phyloP scores from a whole-genome alignment of 257 asterid genomes.

The Gynochthodes officinalis region DNA sequence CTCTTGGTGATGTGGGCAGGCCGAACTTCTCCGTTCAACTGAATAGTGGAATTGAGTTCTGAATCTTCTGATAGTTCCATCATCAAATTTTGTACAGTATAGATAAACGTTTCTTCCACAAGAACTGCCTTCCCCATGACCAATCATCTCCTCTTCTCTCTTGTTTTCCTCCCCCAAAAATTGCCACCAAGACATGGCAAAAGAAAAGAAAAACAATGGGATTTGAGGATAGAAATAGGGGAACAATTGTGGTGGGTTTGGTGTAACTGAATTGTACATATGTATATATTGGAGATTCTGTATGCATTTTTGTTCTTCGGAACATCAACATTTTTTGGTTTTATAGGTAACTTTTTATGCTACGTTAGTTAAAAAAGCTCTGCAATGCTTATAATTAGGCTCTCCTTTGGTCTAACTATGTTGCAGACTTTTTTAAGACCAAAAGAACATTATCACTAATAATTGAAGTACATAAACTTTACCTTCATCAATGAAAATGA shows the following conservation, averaged over 20 bases:
- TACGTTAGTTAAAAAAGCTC: no score
- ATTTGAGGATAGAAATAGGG: not conserved
- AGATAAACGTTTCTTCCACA: not conserved
- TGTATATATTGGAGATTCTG: not conserved
- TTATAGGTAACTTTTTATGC: no score
- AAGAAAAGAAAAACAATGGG: no score
- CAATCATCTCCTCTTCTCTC: not conserved
- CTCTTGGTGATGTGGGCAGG: conserved; percentile 58
- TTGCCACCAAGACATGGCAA: not conserved
- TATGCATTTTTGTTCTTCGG: not conserved
- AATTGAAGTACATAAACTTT: no score
- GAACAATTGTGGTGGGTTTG: not conserved
- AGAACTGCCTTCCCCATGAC: not conserved
- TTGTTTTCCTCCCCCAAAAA: not conserved
- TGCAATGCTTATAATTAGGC: no score
- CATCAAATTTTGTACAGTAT: not conserved
- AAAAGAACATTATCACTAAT: no score
- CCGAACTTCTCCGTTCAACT: conserved; percentile 83
- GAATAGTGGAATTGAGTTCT: conserved; percentile 86
- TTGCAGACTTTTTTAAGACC: no score
- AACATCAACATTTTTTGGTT: not conserved
- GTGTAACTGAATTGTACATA: conserved; percentile 11
- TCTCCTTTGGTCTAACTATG: no score
- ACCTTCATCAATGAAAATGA: no score
- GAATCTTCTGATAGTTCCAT: not conserved